Evolutionary conservation across 2,329 filamentous ascomycete genomes (phyloP).

Genomic region (Tolypocladium cylindrosporum): DNA sequence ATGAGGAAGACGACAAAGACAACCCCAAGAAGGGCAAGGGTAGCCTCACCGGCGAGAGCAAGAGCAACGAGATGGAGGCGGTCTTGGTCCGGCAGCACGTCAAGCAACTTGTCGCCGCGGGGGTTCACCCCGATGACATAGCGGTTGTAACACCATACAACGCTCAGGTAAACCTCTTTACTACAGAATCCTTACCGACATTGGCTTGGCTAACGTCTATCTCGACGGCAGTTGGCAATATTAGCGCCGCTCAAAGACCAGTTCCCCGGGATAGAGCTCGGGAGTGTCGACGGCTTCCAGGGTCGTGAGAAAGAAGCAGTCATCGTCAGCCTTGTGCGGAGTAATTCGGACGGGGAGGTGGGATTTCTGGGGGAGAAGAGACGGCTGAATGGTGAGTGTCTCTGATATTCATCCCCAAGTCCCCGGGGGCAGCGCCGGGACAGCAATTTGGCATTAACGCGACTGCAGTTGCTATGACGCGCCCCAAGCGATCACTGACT

Average conservation of each 20-base stretch:
- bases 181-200: background rate
- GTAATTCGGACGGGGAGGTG: constrained; percentile 77
- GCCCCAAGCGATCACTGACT: constrained; percentile 80
- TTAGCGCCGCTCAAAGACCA: constrained; percentile 71
- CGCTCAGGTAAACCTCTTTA: constrained; percentile 52
- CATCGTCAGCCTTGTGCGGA: constrained; percentile 85
- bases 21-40: constrained; percentile 32
- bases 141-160: constrained; percentile 96
- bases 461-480: constrained; percentile 90
- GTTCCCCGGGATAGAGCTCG: constrained; percentile 83
- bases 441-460: background rate
- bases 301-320: constrained; percentile 95
- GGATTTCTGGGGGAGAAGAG: constrained; percentile 90
- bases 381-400: constrained; percentile 69
- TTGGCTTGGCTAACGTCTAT: constrained; percentile 9
- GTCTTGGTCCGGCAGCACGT: constrained; percentile 73
- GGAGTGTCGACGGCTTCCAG: constrained; percentile 94
- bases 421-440: too few relatives aligned
- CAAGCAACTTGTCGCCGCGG: constrained; percentile 61
- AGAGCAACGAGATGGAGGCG: constrained; percentile 88
- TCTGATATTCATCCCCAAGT: constrained; percentile 17
- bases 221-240: constrained; percentile 52
- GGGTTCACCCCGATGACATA: constrained; percentile 74
- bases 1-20: constrained; percentile 58
- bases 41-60: constrained; percentile 50